Conservation (phyloP, 352 stramenopile genomes). For the Globisporangium camurandrum region DNA sequence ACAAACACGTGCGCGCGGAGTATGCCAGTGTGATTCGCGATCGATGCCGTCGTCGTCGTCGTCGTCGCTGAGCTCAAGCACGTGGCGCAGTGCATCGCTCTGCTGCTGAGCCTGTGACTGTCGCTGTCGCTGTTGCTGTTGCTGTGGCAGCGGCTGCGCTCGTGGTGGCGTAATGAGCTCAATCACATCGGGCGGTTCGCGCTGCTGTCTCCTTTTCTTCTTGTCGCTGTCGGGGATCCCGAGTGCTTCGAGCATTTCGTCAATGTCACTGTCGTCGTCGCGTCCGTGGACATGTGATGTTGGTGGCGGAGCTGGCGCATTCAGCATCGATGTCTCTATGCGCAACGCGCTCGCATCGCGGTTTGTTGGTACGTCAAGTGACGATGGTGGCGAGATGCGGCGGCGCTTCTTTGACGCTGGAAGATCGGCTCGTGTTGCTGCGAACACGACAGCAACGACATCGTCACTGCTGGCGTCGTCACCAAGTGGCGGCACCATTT, state of each 20-base stretch:
- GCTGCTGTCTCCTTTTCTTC: conserved; percentile 7
- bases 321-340: no score
- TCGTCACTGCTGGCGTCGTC: no score
- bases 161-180: conserved; percentile 35
- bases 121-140: background rate
- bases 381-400: background rate
- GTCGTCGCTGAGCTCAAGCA: background rate
- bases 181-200: conserved; percentile 20
- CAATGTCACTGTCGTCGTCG: conserved; percentile 9
- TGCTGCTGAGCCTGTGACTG: background rate
- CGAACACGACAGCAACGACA: no score
- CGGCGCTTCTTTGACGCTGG: conserved; percentile 6
- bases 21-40: background rate
- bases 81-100: background rate
- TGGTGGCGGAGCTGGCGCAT: background rate
- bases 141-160: background rate
- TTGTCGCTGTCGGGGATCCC: conserved; percentile 14
- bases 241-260: conserved; percentile 12
- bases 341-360: background rate
- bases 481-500: no score
- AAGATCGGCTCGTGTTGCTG: no score
- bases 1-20: background rate
- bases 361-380: no score
- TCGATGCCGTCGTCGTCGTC: background rate
- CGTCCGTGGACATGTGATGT: background rate